Base-by-base conservation (phyloP, 257 asterid species). In the Gentiana straminea region DNA sequence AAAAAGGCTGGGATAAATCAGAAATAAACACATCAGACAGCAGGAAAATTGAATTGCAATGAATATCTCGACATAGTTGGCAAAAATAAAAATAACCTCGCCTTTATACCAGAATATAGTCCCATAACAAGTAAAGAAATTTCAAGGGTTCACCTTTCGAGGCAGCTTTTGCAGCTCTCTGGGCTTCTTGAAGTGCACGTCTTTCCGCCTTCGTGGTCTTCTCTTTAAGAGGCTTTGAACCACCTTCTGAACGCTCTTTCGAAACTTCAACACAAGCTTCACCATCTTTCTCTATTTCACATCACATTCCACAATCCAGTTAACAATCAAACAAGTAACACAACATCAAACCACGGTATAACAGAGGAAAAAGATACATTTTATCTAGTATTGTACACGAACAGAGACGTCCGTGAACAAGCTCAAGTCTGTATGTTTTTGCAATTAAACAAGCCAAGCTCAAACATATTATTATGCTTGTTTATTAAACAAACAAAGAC, bases 171-270 rank as follows among this genome's bases (percentile, higher is more conserved):
- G 89, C 93, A 67, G 99, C 97, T 35, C 97, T 73, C 62, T 92
- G 95, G 32, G 99, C 91, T 69, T 92, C 99, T 68, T 92, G 97
- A 46, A 78, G 67, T 11, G 97, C 99, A n/a, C 99, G 84, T 57
- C 97, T 82, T 68, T 88, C 97, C 3, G 97, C 97, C 60, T 88
- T 92, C 0, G 95, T 76, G 2, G 94, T 80, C 77, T 85, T 85
- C 83, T 84, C 90, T 76, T 87, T 91, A 57, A 71, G 59, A 3
- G 86, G 73, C 67, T 81, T 83, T 15, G 73, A 79, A 61, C 64
- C 73, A 8, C 62, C 70, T 34, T 59, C 61, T 7, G 71, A 57
- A 35, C 39, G 67, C 64, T 82, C 89, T 73, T 74, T 81, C 69
- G 58, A 70, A 50, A 54, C 68, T 64, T 76, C 86, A 36, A 60